Conservation (phyloP, 257 asterid genomes). For the Gynochthodes officinalis region DNA sequence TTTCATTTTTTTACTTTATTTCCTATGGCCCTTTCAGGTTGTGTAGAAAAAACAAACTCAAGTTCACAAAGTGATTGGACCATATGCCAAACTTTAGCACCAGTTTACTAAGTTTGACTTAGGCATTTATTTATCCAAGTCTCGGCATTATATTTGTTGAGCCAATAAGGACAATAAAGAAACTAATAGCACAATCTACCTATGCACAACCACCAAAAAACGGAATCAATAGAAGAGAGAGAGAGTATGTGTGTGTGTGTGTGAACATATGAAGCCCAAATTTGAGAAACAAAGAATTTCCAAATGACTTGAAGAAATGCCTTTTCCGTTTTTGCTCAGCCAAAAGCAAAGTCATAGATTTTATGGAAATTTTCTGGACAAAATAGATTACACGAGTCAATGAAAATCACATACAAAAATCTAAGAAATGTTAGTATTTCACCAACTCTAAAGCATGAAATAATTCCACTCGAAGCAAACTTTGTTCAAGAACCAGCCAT, state of each 20-base stretch:
- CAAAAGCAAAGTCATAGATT: constrained; percentile 92
- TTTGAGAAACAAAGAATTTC: too few species aligned
- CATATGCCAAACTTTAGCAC: neutral
- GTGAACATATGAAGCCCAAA: too few species aligned
- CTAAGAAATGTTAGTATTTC: neutral
- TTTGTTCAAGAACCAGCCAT: neutral
- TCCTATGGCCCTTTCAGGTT: neutral
- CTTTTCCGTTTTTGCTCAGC: constrained; percentile 99
- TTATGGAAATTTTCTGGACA: constrained; percentile 80
- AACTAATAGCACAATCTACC: neutral
- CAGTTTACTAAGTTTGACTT: neutral
- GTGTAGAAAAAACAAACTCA: too few species aligned
- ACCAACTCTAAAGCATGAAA: neutral
- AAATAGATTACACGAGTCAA: constrained; percentile 19
- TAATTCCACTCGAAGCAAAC: neutral
- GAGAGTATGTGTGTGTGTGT: too few species aligned
- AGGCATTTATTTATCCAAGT: neutral
- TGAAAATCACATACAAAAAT: neutral
- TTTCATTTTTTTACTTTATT: too few species aligned
- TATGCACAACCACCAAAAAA: neutral
- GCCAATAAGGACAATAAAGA: neutral
- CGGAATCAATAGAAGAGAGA: too few species aligned
- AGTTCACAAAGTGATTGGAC: neutral
- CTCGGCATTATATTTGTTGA: neutral
- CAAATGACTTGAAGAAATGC: constrained; percentile 28